Conservation (phyloP, 2,329 filamentous ascomycete species). For the Monilinia aucupariae region DNA sequence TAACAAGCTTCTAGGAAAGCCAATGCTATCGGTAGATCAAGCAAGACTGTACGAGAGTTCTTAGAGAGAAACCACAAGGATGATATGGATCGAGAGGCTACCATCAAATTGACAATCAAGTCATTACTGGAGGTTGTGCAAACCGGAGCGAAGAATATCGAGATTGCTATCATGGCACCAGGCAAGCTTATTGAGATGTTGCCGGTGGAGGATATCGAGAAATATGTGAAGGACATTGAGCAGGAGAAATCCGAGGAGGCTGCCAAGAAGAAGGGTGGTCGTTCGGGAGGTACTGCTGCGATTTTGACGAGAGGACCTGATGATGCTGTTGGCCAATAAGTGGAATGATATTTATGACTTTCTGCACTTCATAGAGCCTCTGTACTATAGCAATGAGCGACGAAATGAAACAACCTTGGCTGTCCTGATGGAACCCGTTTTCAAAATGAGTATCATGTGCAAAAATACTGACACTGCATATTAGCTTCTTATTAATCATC, state of each 20-base stretch:
- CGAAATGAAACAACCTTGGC: slow-evolving; percentile 19
- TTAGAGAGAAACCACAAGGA: slow-evolving; percentile 98
- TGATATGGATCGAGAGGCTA: slow-evolving; percentile 92
- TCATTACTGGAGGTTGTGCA: slow-evolving; percentile 96
- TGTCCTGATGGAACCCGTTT: slow-evolving; percentile 1
- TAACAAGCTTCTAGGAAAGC: slow-evolving; percentile 69
- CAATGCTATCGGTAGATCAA: slow-evolving; percentile 95
- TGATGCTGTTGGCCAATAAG: slow-evolving; percentile 31
- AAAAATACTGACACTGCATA: not conserved
- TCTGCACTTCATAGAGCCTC: slow-evolving; percentile 28
- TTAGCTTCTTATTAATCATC: slow-evolving; percentile 3
- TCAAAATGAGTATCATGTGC: not conserved
- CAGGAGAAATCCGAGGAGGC: slow-evolving; percentile 99
- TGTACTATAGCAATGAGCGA: slow-evolving; percentile 37
- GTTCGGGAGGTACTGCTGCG: slow-evolving; percentile 64
- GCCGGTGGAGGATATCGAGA: slow-evolving; percentile 91
- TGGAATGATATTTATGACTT: slow-evolving; percentile 19
- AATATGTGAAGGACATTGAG: slow-evolving; percentile 97
- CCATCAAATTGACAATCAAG: slow-evolving; percentile 96
- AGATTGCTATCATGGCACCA: slow-evolving; percentile 96
- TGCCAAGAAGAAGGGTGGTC: slow-evolving; percentile 87
- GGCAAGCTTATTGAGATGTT: slow-evolving; percentile 90
- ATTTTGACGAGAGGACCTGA: slow-evolving; percentile 62
- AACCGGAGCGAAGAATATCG: slow-evolving; percentile 98
- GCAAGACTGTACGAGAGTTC: slow-evolving; percentile 98